A percentile compares a stretch with the other conserved stretches of the same genome.
Conservation (phyloP, 2,329 filamentous ascomycete species). For the Trichoderma afroharzianum region DNA sequence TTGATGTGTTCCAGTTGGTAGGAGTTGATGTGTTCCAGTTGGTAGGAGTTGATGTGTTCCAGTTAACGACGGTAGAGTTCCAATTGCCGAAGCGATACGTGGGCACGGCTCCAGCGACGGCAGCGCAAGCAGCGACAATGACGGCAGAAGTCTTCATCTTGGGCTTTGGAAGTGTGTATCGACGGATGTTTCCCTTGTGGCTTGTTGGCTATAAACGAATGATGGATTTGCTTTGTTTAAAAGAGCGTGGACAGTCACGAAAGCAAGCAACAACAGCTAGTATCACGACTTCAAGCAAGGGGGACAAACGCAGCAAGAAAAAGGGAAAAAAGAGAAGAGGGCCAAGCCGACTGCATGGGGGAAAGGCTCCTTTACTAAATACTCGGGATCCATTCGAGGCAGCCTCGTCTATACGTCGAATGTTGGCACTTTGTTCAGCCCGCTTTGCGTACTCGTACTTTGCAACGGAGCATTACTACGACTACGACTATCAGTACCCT, state of each 20-base stretch:
- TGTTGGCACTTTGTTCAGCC: constrained; percentile 1
- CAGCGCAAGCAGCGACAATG: constrained; percentile 10
- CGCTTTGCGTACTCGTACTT: constrained; percentile 10
- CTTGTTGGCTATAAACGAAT: background rate
- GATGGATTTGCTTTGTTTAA: background rate
- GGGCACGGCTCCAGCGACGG: background rate
- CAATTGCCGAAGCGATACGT: background rate
- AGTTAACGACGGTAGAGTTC: background rate
- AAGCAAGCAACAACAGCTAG: background rate
- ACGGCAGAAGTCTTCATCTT: constrained; percentile 14
- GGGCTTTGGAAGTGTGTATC: background rate
- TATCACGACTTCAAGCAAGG: constrained; percentile 3
- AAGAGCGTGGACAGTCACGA: background rate
- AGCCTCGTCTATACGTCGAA: background rate
- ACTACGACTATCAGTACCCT: constrained; percentile 8
- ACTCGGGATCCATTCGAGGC: background rate
- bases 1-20: background rate
- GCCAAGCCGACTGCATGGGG: background rate
- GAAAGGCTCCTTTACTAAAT: constrained; percentile 9
- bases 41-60: background rate
- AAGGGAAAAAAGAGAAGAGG: background rate
- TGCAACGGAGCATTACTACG: background rate
- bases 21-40: background rate
- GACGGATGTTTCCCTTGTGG: background rate
- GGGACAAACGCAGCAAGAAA: background rate